These are phyloP conservation scores for Fusarium sp. DNA, from an alignment of 2,329 filamentous ascomycete species.

Conservation along the genomic window DNA sequence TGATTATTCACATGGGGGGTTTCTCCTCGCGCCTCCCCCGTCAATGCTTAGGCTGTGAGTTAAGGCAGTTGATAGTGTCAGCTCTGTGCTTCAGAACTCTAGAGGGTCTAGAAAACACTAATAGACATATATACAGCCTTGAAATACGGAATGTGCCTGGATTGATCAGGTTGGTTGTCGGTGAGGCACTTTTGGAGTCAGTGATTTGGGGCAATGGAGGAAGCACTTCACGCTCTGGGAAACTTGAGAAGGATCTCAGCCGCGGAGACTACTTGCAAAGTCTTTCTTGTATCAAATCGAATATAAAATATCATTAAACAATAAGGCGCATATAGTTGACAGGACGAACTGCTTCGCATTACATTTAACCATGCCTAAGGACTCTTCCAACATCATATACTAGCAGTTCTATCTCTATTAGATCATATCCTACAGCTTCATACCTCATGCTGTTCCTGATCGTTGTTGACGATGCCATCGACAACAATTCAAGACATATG, in stretches of 20 bases:
- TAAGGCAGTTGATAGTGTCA: too few species aligned
- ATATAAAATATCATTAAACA: not conserved
- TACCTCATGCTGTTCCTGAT: constrained; percentile 16
- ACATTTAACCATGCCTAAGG: constrained; percentile 7
- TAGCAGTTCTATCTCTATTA: constrained; percentile 35
- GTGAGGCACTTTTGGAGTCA: too few species aligned
- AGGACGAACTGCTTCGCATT: constrained; percentile 10
- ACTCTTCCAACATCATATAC: not conserved
- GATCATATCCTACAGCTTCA: constrained; percentile 38
- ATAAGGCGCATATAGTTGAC: not conserved
- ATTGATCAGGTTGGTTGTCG: too few species aligned
- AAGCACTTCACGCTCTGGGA: not conserved
- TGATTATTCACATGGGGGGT: not conserved
- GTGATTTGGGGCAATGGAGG: not conserved
- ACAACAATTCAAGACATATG: not conserved
- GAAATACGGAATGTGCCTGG: too few species aligned
- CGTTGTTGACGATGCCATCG: not conserved
- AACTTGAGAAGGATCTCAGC: not conserved
- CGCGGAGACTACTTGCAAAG: not conserved
- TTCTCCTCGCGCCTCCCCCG: too few species aligned
- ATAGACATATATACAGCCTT: too few species aligned
- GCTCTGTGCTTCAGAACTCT: not conserved
- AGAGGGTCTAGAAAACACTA: too few species aligned
- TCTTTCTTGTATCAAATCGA: not conserved
- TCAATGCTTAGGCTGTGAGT: too few species aligned